Conservation (phyloP, 2,329 filamentous ascomycete genomes). For the Teratosphaeria destructans region DNA sequence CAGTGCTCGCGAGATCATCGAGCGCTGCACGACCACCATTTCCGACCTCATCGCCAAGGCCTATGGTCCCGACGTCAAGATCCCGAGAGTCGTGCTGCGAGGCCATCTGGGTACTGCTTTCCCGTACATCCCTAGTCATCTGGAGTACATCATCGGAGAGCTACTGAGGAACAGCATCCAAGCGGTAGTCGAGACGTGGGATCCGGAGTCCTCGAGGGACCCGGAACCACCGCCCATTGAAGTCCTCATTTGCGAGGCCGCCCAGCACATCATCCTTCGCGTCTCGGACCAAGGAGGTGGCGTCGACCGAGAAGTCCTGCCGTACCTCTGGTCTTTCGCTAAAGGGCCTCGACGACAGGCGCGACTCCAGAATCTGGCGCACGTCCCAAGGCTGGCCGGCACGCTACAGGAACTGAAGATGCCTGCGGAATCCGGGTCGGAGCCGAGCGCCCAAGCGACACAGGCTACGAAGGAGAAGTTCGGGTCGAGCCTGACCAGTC, state of each 20-base stretch:
- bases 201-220: not conserved
- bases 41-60: conserved; percentile 63
- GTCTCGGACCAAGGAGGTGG: conserved; percentile 94
- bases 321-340: conserved; percentile 92
- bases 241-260: conserved; percentile 85
- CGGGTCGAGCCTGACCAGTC: conserved; percentile 62
- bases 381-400: conserved; percentile 83
- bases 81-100: conserved; percentile 73
- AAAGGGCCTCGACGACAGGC: conserved; percentile 74
- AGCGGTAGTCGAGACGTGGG: conserved; percentile 68
- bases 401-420: conserved; percentile 62
- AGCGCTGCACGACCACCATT: conserved; percentile 68
- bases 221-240: conserved; percentile 69
- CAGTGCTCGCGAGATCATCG: conserved; percentile 78
- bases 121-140: conserved; percentile 88
- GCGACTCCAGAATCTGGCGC: conserved; percentile 72
- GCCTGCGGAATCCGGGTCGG: not conserved
- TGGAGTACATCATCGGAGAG: conserved; percentile 96
- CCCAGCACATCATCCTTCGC: conserved; percentile 90
- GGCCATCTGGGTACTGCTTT: conserved; percentile 86
- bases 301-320: conserved; percentile 72
- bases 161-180: conserved; percentile 91
- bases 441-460: conserved; percentile 9
- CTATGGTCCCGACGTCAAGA: conserved; percentile 57
- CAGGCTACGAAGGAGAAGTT: conserved; percentile 23